Conservation (phyloP, 2,329 filamentous ascomycete species). For the Sporothrix humicola region DNA sequence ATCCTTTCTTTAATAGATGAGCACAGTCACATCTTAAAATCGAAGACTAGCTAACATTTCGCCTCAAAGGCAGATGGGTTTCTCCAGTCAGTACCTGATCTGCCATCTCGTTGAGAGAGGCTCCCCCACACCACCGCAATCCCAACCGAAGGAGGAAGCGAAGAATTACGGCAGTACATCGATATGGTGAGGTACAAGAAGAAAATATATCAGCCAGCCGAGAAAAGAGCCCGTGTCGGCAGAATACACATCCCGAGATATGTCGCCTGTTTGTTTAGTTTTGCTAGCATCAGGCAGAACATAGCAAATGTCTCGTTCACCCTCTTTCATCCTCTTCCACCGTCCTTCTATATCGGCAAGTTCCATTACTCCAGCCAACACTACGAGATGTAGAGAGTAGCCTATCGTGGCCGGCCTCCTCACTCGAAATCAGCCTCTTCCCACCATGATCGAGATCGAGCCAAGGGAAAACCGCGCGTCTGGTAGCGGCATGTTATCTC, state of each 20-base stretch:
- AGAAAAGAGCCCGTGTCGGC: constrained; percentile 28
- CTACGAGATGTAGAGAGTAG: not conserved
- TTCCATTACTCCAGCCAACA: not conserved
- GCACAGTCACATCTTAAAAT: too few relatives aligned
- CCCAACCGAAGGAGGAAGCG: not conserved
- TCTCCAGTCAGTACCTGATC: not conserved
- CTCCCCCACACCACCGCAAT: not conserved
- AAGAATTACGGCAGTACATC: not conserved
- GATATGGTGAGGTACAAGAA: constrained; percentile 9
- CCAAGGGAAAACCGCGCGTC: not conserved
- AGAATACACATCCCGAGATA: constrained; percentile 27
- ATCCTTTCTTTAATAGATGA: too few relatives aligned
- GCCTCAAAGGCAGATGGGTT: too few relatives aligned
- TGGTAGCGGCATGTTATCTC: constrained; percentile 1
- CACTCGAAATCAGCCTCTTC: constrained; percentile 17
- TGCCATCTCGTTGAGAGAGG: not conserved
- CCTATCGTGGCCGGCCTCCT: too few relatives aligned
- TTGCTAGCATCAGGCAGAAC: not conserved
- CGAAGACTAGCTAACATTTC: too few relatives aligned
- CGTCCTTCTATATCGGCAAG: not conserved
- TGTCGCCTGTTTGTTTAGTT: not conserved
- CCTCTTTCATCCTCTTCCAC: not conserved
- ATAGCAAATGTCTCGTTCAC: not conserved
- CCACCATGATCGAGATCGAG: not conserved
- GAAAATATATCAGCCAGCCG: not conserved